Base-by-base conservation (phyloP, 495 filamentous ascomycete species). In the Trypethelium eluteriae region DNA sequence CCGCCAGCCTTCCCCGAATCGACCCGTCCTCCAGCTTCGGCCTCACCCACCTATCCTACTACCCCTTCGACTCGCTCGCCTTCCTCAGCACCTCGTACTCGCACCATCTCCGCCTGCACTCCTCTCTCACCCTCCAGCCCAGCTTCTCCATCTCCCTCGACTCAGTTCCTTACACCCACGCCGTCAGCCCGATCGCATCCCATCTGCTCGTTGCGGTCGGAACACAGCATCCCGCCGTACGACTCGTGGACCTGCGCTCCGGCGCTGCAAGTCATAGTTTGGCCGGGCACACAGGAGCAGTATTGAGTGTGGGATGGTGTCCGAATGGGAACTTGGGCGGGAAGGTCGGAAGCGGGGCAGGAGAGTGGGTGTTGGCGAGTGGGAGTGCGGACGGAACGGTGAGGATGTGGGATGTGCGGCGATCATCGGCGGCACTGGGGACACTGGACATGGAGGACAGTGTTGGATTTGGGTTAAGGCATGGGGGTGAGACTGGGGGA, bases 11-110 rank as follows among this genome's bases (percentile, higher is more conserved):
- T 4, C 72, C 79, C 10, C 81, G 77, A 35, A 79, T 75, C 10
- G 71, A 79, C 72, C 25, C 53, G 11, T 3, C 53, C 5, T 35
- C 53, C 32, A 89, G 84, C 61, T 89, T 87, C 70, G 88, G 90
- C 62, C 88, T 96, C 63, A 96, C 92, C 2, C 87, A 92, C 44
- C 77, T 96, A 47, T 89, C 83, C 2, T 95, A 95, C 77, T 96
- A 94, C 71, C 91, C 93, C 2, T 94, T 94, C 70, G 93, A 93
- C 78, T 77, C 88, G 67, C 76, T 83, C 69, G 78, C 92, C 39
- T 94, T 98, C 70, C 79, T 96, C 11, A 89, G 90, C 1, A 88
- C 87, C 11, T 91, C 91, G 59, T 91, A 91, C 74, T 93, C 96
- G 74, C 86, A 89, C 66, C 89, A 86, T 2, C 80, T 96, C 39